phyloP scores from a whole-genome alignment of 139 green algal species.

The Bryopsis sp. region DNA sequence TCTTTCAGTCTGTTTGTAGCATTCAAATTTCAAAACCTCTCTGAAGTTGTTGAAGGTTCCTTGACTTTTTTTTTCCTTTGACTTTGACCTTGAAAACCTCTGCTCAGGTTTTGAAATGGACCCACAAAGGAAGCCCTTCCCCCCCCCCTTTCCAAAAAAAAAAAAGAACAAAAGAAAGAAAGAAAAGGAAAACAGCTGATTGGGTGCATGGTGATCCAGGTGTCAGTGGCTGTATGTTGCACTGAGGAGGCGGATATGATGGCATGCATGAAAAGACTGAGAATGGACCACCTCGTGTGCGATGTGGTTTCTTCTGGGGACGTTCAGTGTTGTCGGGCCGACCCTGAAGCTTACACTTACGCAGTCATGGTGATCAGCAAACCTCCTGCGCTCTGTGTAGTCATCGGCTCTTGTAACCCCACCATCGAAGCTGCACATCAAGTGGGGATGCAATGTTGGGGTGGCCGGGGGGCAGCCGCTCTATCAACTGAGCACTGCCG shows the following conservation, averaged over 20 bases:
- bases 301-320: constrained; percentile 56
- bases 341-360: constrained; percentile 66
- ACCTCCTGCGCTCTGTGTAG: constrained; percentile 80
- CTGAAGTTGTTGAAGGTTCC: too few relatives aligned
- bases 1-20: too few relatives aligned
- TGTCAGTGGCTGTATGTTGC: constrained; percentile 54
- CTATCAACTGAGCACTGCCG: constrained; percentile 80
- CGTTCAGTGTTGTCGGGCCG: constrained; percentile 51
- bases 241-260: constrained; percentile 39
- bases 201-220: too few relatives aligned
- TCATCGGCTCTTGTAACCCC: constrained; percentile 75
- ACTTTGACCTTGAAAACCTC: too few relatives aligned
- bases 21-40: too few relatives aligned
- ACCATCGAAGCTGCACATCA: constrained; percentile 87
- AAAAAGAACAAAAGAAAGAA: too few relatives aligned
- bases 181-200: too few relatives aligned
- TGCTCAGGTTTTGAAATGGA: too few relatives aligned
- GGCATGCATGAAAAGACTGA: constrained; percentile 33
- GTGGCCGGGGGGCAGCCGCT: constrained; percentile 63
- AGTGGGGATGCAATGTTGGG: constrained; percentile 81
- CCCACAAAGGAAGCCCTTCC: too few relatives aligned
- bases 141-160: too few relatives aligned
- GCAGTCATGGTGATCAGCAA: constrained; percentile 60
- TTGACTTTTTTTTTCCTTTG: too few relatives aligned
- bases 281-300: constrained; percentile 38